Base-by-base conservation (phyloP, 148 eudicot species). In the Rhododendron griersonianum region DNA sequence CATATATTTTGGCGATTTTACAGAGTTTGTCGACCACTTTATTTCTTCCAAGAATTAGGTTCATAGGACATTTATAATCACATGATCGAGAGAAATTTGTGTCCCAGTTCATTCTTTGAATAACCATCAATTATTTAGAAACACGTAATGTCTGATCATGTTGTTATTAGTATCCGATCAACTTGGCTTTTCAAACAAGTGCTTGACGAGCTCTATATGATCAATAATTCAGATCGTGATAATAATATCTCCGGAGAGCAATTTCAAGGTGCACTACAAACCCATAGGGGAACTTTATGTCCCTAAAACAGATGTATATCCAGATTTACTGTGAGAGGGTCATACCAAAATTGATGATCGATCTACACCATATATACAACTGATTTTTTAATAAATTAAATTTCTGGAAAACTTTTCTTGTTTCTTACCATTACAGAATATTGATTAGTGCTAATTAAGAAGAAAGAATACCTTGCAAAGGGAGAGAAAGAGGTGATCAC, bases 401-500 rank as follows among this genome's bases (percentile, higher is more conserved):
- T n/a, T 25, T 13, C 11, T 15, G 69, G 10, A 28, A 28, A 25
- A 11, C 2, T 28, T 25, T 25, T 9, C 15, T 25, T 11, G 16
- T 69, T 25, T 69, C 76, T 30, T 80, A n/a, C 25, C 1, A 37
- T 39, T 3, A 37, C 21, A 6, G 13, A 76, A 48, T 48, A 11
- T 47, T 47, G 50, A 47, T 10, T 13, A 23, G 14, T 45, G n/a
- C 9, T 18, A 55, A 13, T 28, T 48, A 37, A 33, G 37, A 28
- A 13, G 41, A 57, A 35, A 39, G 13, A 47, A 87, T 91, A 96
- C 99, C 99, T 95, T 94, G 94, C 96, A 96, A 37, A 86, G 88
- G 44, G 95, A 90, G 86, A 94, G 65, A 47, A 93, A 90, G 39
- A 91, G 91, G 5, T 92, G 94, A 84, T 95, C 94, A 87, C 89